Evolutionary conservation across 2,329 filamentous ascomycete genomes (phyloP).

Genomic region (Xylariaceae sp.): DNA sequence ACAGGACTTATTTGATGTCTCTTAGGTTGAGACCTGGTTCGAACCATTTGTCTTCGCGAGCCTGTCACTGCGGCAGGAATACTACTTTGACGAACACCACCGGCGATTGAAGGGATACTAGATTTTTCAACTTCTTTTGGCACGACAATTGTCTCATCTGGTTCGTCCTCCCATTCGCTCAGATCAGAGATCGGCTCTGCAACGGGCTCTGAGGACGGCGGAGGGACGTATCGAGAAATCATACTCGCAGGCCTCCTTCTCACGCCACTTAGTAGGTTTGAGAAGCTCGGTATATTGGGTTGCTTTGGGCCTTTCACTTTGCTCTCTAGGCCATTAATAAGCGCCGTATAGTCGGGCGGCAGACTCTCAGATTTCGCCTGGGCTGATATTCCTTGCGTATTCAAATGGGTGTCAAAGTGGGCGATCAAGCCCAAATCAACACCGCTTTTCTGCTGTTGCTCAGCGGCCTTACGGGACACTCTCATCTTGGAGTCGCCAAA

Average conservation of each 20-base stretch:
- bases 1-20: constrained; percentile 8
- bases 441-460: constrained; percentile 35
- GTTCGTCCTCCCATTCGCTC: constrained; percentile 53
- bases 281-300: constrained; percentile 30
- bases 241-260: constrained; percentile 13
- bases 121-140: constrained; percentile 5
- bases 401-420: constrained; percentile 49
- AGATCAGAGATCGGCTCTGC: constrained; percentile 44
- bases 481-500: constrained; percentile 36
- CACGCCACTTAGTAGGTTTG: constrained; percentile 20
- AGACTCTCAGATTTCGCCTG: constrained; percentile 21
- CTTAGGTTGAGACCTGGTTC: not conserved
- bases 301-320: constrained; percentile 37
- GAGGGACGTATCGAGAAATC: constrained; percentile 8
- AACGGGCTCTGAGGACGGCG: constrained; percentile 2
- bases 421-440: constrained; percentile 54
- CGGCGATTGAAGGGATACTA: not conserved
- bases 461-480: constrained; percentile 20
- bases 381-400: constrained; percentile 30
- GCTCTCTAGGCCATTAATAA: constrained; percentile 42
- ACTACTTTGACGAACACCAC: constrained; percentile 5
- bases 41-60: constrained; percentile 8
- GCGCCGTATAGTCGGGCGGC: constrained; percentile 41
- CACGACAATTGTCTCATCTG: constrained; percentile 17
- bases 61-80: constrained; percentile 4